Conservation (phyloP, 2,329 filamentous ascomycete species). For the Clonostachys byssicola region DNA sequence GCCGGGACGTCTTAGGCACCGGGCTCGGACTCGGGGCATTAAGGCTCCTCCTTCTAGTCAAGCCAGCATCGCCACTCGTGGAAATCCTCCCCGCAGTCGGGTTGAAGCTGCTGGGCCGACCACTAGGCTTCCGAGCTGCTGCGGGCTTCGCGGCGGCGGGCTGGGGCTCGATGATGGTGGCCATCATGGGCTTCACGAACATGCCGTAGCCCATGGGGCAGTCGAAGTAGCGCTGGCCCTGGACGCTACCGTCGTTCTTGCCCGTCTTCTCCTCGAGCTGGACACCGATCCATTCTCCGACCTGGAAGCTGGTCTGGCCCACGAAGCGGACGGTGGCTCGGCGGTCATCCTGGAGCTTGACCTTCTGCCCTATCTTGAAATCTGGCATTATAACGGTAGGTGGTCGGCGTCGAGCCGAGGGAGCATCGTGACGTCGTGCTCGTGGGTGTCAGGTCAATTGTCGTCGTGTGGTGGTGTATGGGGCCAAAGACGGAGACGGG, state of each 20-base stretch:
- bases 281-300: conserved; percentile 84
- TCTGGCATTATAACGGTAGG: conserved; percentile 43
- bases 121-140: conserved; percentile 27
- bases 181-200: conserved; percentile 74
- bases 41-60: conserved; percentile 62
- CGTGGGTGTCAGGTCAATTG: conserved; percentile 1
- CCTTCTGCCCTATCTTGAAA: conserved; percentile 63
- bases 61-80: conserved; percentile 43
- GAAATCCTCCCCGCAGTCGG: conserved; percentile 30
- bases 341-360: conserved; percentile 76
- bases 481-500: neutral
- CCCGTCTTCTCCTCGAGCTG: conserved; percentile 78
- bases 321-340: conserved; percentile 76
- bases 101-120: conserved; percentile 46
- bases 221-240: conserved; percentile 84
- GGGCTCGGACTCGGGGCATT: conserved; percentile 73
- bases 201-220: conserved; percentile 75
- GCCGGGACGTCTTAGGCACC: conserved; percentile 49
- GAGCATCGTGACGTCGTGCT: conserved; percentile 22
- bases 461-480: neutral
- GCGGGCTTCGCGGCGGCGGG: conserved; percentile 26
- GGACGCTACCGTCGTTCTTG: conserved; percentile 91
- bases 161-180: conserved; percentile 46
- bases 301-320: conserved; percentile 74
- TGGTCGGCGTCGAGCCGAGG: conserved; percentile 11